Evolutionary conservation across 2,329 filamentous ascomycete genomes (phyloP), one percentile per base, ranked within the genome.

Genomic region (Truncatella angustata): DNA sequence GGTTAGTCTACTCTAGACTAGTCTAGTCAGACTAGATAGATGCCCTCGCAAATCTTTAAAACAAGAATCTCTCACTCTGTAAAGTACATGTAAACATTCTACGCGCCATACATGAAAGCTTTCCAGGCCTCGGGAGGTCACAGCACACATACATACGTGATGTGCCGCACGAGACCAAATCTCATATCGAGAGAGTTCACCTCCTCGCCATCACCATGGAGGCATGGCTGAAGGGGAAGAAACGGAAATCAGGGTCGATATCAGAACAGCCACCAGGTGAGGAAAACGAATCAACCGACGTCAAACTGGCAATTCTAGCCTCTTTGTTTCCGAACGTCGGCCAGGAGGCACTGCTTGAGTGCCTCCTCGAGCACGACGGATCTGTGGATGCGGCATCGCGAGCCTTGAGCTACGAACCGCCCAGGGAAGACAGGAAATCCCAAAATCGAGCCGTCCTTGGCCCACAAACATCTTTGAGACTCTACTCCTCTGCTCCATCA

Each of bases 231-330:
- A 75, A 74, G 9, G 70, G 74, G 16, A 72, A 71, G 51, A 85
- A 84, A 66, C 78, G 81, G 50, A 84, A 70, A 59, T 62, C 61
- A 21, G 63, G 66, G 9, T 32, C 59, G n/a, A 7, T 52, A 9
- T 49, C 54, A 52, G 52, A 53, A 28, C 48, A 16, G 42, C 51
- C 21, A 49, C 30, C 43, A 26, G 56, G 63, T 32, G 62, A 65
- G 4, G 67, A 84, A 14, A 84, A 91, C 14, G 89, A 96, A 43
- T 86, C 88, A 1, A 99, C 94, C 0, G 94, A 97, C 56, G 77
- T 95, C 61, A 97, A 97, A 64, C 73, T 99, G 12, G 91, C 91
- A 1, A 75, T 96, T 1, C 74, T 99, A 3, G 81, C 87, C 2
- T 97, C 94, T 1, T 72, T 97, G 0, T 80, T 91, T 58, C 84